phyloP scores from a whole-genome alignment of 2,329 filamentous ascomycete genomes.

The Cercospora citrullina region DNA sequence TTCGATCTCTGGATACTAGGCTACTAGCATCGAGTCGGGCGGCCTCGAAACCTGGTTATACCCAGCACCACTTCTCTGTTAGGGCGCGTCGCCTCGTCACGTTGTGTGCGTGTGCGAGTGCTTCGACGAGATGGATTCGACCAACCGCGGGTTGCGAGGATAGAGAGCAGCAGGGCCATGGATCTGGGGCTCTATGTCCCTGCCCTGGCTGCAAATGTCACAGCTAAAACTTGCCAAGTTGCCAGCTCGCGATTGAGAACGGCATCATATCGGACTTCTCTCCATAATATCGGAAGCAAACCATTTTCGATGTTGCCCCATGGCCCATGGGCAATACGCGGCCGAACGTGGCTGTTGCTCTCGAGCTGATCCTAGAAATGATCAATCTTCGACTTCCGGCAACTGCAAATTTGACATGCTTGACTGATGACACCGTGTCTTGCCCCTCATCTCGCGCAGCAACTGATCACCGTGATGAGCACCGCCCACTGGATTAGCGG shows the following conservation, averaged over 20 bases:
- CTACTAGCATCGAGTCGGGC: background rate
- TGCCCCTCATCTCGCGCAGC: background rate
- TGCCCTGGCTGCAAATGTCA: background rate
- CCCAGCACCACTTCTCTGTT: background rate
- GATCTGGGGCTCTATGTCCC: background rate
- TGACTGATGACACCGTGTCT: background rate
- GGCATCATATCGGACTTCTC: background rate
- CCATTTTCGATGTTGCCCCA: background rate
- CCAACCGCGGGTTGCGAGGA: background rate
- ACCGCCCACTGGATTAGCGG: background rate
- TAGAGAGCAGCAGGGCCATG: background rate
- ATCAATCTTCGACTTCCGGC: background rate
- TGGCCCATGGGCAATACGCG: background rate
- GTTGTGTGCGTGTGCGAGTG: background rate
- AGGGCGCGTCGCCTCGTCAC: background rate
- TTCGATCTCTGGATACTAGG: no score
- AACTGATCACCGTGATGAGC: background rate
- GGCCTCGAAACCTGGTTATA: background rate
- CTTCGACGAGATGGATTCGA: background rate
- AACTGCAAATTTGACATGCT: background rate
- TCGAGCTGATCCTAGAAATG: background rate
- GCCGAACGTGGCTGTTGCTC: background rate
- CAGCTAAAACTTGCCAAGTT: background rate
- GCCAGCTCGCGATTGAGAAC: background rate
- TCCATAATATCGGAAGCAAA: background rate